These are phyloP conservation scores for Aspergillus neoniger DNA, from an alignment of 2,329 filamentous ascomycete species.

Conservation along the genomic window DNA sequence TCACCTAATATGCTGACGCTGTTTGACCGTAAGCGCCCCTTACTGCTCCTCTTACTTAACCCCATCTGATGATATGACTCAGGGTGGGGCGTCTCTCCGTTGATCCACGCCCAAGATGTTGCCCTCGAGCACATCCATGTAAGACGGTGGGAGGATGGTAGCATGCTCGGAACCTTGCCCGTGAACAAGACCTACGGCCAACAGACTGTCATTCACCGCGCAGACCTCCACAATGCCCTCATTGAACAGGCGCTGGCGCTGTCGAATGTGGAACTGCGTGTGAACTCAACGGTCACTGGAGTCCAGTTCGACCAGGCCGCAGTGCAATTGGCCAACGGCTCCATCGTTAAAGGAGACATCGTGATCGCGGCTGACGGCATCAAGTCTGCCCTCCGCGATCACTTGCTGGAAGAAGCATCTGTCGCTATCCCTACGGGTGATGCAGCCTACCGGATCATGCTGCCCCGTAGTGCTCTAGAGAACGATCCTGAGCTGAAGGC, in stretches of 20 bases:
- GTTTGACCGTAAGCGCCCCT: constrained; percentile 56
- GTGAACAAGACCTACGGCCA: constrained; percentile 40
- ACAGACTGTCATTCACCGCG: constrained; percentile 39
- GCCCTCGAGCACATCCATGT: constrained; percentile 39
- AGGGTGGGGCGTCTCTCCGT: constrained; percentile 40
- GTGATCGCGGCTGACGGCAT: constrained; percentile 58
- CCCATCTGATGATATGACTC: neutral
- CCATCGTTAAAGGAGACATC: constrained; percentile 45
- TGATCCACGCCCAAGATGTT: constrained; percentile 37
- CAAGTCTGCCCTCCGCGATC: constrained; percentile 50
- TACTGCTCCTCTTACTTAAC: neutral
- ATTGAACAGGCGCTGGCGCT: constrained; percentile 32
- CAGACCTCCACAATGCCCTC: constrained; percentile 39
- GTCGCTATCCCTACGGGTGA: constrained; percentile 59
- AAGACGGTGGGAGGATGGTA: constrained; percentile 38
- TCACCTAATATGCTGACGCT: constrained; percentile 79
- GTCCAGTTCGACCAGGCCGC: constrained; percentile 31
- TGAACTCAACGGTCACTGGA: constrained; percentile 31
- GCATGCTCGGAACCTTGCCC: constrained; percentile 34
- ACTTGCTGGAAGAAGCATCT: constrained; percentile 37
- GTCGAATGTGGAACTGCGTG: constrained; percentile 32
- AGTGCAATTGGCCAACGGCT: constrained; percentile 32
- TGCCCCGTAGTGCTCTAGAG: constrained; percentile 67
- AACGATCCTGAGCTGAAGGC: constrained; percentile 66
- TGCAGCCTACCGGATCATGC: constrained; percentile 78